A percentile compares a stretch with the other conserved stretches of the same genome.
Conservation (phyloP, 352 stramenopile species). For the Phytophthora cactorum region DNA sequence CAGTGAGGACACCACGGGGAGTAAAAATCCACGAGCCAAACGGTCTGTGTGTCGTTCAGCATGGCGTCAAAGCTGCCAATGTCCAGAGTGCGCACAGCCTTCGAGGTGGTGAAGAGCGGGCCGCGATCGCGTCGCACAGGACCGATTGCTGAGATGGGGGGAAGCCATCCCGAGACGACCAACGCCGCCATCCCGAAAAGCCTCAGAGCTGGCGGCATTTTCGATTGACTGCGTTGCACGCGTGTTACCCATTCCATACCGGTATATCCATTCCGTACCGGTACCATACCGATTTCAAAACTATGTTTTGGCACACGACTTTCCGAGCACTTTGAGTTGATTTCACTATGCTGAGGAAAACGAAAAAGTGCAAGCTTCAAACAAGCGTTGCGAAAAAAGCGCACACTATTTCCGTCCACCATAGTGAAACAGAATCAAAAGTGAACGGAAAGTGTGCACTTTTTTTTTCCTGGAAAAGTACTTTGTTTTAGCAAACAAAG, state of each 20-base stretch:
- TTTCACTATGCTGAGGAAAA: too few species aligned
- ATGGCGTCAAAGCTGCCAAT: conserved; percentile 41
- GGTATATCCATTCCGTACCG: background rate
- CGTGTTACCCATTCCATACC: background rate
- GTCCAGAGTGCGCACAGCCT: conserved; percentile 34
- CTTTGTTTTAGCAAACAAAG: too few species aligned
- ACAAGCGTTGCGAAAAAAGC: too few species aligned
- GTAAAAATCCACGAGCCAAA: conserved; percentile 85
- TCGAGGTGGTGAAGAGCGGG: conserved; percentile 25
- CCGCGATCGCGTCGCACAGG: conserved; percentile 10
- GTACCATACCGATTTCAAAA: too few species aligned
- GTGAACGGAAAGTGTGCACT: too few species aligned
- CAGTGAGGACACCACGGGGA: conserved; percentile 83
- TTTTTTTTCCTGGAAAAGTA: too few species aligned
- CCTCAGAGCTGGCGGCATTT: conserved; percentile 5
- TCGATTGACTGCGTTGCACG: conserved; percentile 16
- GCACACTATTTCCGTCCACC: too few species aligned
- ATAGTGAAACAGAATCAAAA: too few species aligned
- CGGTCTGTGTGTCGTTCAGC: conserved; percentile 52
- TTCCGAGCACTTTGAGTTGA: too few species aligned
- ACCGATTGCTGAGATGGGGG: conserved; percentile 5
- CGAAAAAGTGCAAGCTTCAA: too few species aligned
- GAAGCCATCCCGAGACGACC: conserved; percentile 4
- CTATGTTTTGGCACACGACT: too few species aligned
- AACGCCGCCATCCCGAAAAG: background rate